These are phyloP conservation scores for Penicillium simplicissimum DNA, from an alignment of 495 filamentous ascomycete species.

Conservation along the genomic window DNA sequence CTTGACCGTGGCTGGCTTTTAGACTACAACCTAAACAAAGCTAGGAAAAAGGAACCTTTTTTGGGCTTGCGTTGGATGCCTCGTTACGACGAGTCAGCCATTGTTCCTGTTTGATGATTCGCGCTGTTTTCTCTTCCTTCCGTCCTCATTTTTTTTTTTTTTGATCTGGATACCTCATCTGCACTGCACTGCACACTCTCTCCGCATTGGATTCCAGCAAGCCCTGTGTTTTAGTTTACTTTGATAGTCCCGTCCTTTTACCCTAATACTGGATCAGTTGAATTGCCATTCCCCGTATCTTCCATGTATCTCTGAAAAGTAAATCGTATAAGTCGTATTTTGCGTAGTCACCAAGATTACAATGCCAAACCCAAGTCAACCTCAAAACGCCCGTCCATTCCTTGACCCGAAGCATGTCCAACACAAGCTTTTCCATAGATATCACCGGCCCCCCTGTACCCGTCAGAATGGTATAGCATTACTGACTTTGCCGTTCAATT, in stretches of 20 bases:
- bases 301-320: background rate
- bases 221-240: constrained; percentile 5
- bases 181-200: constrained; percentile 18
- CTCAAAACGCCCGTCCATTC: background rate
- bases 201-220: constrained; percentile 31
- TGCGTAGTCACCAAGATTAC: background rate
- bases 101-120: background rate
- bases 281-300: background rate
- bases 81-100: background rate
- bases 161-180: constrained; percentile 35
- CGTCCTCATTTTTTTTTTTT: constrained; percentile 20
- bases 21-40: background rate
- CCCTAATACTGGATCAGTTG: constrained; percentile 20
- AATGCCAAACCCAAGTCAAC: background rate
- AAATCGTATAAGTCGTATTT: background rate
- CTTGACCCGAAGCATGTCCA: background rate
- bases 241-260: constrained; percentile 2
- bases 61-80: background rate
- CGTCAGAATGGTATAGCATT: constrained; percentile 56
- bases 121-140: constrained; percentile 12
- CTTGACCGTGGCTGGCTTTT: background rate
- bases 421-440: background rate
- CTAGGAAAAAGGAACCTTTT: background rate
- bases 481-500: constrained; percentile 53
- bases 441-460: background rate